phyloP scores from a whole-genome alignment of 1,284 basidiomycete species.

The Irpex sp. region DNA sequence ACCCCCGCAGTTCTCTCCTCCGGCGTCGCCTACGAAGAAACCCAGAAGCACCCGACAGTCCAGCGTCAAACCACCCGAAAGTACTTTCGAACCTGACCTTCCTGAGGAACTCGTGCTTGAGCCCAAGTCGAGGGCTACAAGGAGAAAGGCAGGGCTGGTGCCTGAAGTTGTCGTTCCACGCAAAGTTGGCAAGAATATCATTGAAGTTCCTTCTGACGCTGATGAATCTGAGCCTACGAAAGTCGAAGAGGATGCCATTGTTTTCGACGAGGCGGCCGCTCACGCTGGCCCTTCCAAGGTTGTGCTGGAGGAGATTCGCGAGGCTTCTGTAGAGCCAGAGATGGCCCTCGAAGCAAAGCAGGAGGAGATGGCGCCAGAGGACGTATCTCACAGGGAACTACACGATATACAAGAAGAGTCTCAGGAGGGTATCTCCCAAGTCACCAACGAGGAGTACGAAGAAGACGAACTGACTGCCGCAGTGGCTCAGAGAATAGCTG shows the following conservation, averaged over 20 bases:
- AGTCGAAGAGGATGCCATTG: not conserved
- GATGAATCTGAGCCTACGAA: not conserved
- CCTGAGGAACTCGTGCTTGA: conserved; percentile 33
- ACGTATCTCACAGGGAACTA: not conserved
- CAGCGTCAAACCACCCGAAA: conserved; percentile 24
- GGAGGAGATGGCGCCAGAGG: not conserved
- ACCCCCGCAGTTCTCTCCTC: conserved; percentile 52
- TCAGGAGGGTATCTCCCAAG: not conserved
- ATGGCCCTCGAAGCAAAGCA: not conserved
- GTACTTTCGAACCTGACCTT: conserved; percentile 56
- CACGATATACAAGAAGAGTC: conserved; percentile 7
- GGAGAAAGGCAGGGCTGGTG: not conserved
- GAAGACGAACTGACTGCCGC: conserved; percentile 31
- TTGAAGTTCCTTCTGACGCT: conserved; percentile 4
- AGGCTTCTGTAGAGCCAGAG: not conserved
- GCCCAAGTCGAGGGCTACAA: conserved; percentile 13
- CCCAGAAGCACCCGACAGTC: conserved; percentile 12
- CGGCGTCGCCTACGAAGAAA: conserved; percentile 17
- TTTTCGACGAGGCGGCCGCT: not conserved
- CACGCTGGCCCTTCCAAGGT: not conserved
- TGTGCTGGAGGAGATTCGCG: not conserved
- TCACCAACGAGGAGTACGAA: conserved; percentile 16
- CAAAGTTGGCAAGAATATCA: not conserved
- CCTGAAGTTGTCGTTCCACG: not conserved
- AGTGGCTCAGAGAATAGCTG: conserved; percentile 32